A percentile compares a stretch with the other conserved stretches of the same genome.
phyloP scores from a whole-genome alignment of 2,329 filamentous ascomycete genomes.

The Fusarium concolor region DNA sequence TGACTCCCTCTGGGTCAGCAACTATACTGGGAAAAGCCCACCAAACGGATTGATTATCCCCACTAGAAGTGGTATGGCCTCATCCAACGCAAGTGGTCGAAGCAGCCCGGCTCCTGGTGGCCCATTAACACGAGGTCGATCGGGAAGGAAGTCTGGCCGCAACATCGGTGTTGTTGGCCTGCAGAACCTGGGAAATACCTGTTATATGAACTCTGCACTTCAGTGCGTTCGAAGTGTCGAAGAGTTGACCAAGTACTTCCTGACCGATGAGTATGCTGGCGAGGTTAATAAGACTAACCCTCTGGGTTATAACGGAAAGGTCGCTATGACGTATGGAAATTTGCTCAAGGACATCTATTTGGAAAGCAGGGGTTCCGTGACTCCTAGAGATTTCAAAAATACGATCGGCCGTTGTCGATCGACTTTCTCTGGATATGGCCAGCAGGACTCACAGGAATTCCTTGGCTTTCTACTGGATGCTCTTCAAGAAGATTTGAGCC shows the following conservation, averaged over 20 bases:
- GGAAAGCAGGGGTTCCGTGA: conserved; percentile 74
- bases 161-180: conserved; percentile 83
- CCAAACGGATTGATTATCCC: conserved; percentile 54
- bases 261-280: conserved; percentile 76
- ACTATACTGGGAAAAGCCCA: conserved; percentile 52
- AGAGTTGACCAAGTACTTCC: conserved; percentile 92
- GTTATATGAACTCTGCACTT: conserved; percentile 98
- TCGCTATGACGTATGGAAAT: conserved; percentile 85
- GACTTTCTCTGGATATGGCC: conserved; percentile 91
- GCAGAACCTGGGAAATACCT: conserved; percentile 94
- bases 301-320: conserved; percentile 84
- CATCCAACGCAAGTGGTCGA: conserved; percentile 66
- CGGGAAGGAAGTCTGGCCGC: conserved; percentile 75
- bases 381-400: conserved; percentile 84
- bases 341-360: conserved; percentile 84
- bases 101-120: conserved; percentile 74
- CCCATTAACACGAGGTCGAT: conserved; percentile 76
- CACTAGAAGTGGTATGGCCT: conserved; percentile 45
- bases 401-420: conserved; percentile 84
- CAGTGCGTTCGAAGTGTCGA: conserved; percentile 95
- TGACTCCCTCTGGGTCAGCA: conserved; percentile 66
- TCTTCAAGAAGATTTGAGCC: conserved; percentile 93
- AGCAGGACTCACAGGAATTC: conserved; percentile 98
- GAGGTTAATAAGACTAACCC: conserved; percentile 90
- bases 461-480: conserved; percentile 94